Evolutionary conservation across 2,329 filamentous ascomycete species (phyloP).

Genomic region (Cladophialophora psammophila): DNA sequence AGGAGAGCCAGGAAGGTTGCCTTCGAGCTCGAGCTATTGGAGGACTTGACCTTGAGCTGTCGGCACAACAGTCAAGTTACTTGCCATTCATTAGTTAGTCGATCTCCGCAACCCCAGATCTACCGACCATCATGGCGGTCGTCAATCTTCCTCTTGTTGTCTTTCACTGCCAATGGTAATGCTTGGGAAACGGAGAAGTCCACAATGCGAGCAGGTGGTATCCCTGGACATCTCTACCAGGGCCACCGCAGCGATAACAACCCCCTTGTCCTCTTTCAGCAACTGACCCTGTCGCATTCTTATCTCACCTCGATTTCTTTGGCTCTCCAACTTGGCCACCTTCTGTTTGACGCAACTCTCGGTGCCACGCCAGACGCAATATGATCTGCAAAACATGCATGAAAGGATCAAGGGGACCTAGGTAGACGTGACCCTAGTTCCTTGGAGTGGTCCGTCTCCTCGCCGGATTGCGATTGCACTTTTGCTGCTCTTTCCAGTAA

Average conservation of each 20-base stretch:
- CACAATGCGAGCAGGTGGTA: not conserved
- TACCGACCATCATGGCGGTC: not conserved
- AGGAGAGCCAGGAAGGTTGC: too few relatives aligned
- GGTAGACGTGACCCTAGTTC: not conserved
- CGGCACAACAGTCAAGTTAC: too few relatives aligned
- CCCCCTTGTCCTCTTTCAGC: not conserved
- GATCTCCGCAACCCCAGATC: not conserved
- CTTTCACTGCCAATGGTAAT: not conserved
- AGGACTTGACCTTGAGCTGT: too few relatives aligned
- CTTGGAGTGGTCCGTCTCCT: not conserved
- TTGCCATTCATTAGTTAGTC: not conserved
- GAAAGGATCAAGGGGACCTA: not conserved
- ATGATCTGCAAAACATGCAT: not conserved
- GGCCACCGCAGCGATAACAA: not conserved
- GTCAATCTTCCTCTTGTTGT: not conserved
- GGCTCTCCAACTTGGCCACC: too few relatives aligned
- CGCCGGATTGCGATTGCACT: not conserved
- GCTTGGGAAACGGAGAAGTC: not conserved
- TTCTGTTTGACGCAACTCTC: not conserved
- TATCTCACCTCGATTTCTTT: not conserved
- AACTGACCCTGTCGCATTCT: not conserved
- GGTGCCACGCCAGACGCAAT: not conserved
- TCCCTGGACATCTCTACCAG: not conserved
- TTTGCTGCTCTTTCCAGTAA: constrained; percentile 12
- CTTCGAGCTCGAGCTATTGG: too few relatives aligned